phyloP scores from a whole-genome alignment of 805 yeast genomes.

The Scheffersomyces ergatensis region DNA sequence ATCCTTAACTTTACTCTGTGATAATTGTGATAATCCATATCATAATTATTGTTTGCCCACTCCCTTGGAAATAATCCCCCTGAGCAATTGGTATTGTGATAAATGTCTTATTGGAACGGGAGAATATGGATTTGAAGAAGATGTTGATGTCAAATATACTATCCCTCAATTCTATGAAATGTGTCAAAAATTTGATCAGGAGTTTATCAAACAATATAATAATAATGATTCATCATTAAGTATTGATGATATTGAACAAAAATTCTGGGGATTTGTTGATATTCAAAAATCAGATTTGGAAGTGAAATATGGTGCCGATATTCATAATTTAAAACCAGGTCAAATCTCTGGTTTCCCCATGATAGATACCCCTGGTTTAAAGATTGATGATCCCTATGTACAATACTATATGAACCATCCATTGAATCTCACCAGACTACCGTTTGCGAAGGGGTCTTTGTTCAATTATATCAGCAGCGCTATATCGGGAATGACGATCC shows the following conservation, averaged over 20 bases:
- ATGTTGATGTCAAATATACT: slow-evolving; percentile 49
- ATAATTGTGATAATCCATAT: slow-evolving; percentile 67
- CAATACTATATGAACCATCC: slow-evolving; percentile 54
- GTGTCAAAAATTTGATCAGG: slow-evolving; percentile 48
- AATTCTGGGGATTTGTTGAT: slow-evolving; percentile 62
- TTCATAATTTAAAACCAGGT: slow-evolving; percentile 63
- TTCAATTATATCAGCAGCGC: slow-evolving; percentile 60
- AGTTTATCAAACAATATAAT: slow-evolving; percentile 36
- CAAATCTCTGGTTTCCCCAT: slow-evolving; percentile 78
- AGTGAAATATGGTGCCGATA: slow-evolving; percentile 83
- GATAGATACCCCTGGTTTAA: slow-evolving; percentile 17
- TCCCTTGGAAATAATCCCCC: slow-evolving; percentile 50
- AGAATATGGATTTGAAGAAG: slow-evolving; percentile 82
- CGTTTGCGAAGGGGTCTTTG: slow-evolving; percentile 68
- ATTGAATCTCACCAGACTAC: slow-evolving; percentile 73
- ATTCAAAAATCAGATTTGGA: slow-evolving; percentile 44
- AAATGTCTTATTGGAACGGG: slow-evolving; percentile 84
- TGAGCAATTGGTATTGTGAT: slow-evolving; percentile 76
- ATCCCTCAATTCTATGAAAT: slow-evolving; percentile 58
- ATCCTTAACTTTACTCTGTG: slow-evolving; percentile 56
- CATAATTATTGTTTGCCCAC: slow-evolving; percentile 70
- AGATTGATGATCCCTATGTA: slow-evolving; percentile 12
- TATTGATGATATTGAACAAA: slow-evolving; percentile 50
- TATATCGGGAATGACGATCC: slow-evolving; percentile 91
- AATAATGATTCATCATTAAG: slow-evolving; percentile 29